phyloP scores from a whole-genome alignment of 2,329 filamentous ascomycete species.

The Arthrobotrys megalospora region DNA sequence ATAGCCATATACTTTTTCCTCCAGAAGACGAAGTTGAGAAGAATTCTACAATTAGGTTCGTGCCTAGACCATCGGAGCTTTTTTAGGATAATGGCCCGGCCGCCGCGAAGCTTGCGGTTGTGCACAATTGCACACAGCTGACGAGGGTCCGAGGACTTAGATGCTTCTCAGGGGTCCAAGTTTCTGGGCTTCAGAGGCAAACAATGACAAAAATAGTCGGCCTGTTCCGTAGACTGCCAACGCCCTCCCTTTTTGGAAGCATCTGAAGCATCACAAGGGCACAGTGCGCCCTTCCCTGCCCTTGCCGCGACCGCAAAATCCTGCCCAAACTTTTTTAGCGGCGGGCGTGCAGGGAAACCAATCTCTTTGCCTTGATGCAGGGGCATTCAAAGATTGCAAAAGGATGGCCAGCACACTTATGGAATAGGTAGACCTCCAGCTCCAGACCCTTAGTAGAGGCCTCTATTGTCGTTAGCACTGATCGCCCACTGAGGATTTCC shows the following conservation, averaged over 20 bases:
- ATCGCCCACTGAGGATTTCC: background rate
- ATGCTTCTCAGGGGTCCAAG: conserved; percentile 35
- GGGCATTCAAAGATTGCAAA: conserved; percentile 34
- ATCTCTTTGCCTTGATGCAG: conserved; percentile 46
- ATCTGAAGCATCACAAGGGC: conserved; percentile 49
- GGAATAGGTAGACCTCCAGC: conserved; percentile 9
- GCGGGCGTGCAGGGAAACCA: conserved; percentile 23
- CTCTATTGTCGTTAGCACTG: background rate
- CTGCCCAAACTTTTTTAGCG: conserved; percentile 18
- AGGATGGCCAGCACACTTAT: conserved; percentile 23
- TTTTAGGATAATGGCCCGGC: conserved; percentile 4
- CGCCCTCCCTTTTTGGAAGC: conserved; percentile 39
- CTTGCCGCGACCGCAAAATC: conserved; percentile 38
- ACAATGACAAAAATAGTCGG: conserved; percentile 53
- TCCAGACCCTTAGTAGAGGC: conserved; percentile 4
- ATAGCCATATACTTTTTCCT: background rate
- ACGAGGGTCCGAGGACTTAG: conserved; percentile 21
- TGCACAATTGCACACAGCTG: conserved; percentile 2
- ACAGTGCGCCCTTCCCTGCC: conserved; percentile 20
- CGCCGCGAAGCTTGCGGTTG: conserved; percentile 1
- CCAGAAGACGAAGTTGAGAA: background rate
- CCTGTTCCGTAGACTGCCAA: conserved; percentile 19
- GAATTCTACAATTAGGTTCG: conserved; percentile 1
- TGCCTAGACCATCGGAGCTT: conserved; percentile 21
- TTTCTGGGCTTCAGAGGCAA: conserved; percentile 38